These are phyloP conservation scores for Penicillium brevicompactum DNA, from an alignment of 2,329 filamentous ascomycete genomes.

Conservation along the genomic window DNA sequence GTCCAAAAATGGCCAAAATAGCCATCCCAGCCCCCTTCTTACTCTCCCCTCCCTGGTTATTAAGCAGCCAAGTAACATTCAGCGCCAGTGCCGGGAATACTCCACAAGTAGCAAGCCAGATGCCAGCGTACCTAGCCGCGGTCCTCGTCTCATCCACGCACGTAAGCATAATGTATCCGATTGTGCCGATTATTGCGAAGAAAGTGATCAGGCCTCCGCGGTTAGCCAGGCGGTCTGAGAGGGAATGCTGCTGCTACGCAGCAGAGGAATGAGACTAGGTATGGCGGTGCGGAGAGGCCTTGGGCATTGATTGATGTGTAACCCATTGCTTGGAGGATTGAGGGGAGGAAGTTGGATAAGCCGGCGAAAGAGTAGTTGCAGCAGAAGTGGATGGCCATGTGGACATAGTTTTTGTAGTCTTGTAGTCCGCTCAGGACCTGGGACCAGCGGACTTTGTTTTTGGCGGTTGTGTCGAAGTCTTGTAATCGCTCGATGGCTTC, in stretches of 20 bases:
- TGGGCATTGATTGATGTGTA: slow-evolving; percentile 44
- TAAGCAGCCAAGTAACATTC: slow-evolving; percentile 30
- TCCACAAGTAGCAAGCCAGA: slow-evolving; percentile 39
- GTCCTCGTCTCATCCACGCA: slow-evolving; percentile 27
- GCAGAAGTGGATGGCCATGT: slow-evolving; percentile 43
- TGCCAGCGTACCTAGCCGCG: slow-evolving; percentile 39
- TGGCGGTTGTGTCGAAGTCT: slow-evolving; percentile 28
- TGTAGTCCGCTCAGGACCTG: slow-evolving; percentile 38
- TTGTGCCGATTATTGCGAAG: slow-evolving; percentile 26
- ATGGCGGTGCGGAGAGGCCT: slow-evolving; percentile 46
- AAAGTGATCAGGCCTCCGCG: slow-evolving; percentile 38
- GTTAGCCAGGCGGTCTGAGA: slow-evolving; percentile 40
- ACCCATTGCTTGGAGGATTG: slow-evolving; percentile 45
- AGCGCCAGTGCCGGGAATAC: slow-evolving; percentile 26
- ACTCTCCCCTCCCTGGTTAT: slow-evolving; percentile 29
- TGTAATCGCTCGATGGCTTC: slow-evolving; percentile 54
- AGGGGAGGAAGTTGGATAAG: slow-evolving; percentile 47
- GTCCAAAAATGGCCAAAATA: slow-evolving; percentile 25
- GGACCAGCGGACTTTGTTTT: slow-evolving; percentile 29
- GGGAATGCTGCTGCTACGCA: slow-evolving; percentile 27
- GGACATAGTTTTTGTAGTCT: slow-evolving; percentile 43
- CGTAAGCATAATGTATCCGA: slow-evolving; percentile 40
- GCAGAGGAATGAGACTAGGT: slow-evolving; percentile 43
- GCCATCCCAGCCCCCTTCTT: slow-evolving; percentile 29
- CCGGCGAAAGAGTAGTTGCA: slow-evolving; percentile 42